Conservation (phyloP, 441 rosid species). For the Metrosideros polymorpha region DNA sequence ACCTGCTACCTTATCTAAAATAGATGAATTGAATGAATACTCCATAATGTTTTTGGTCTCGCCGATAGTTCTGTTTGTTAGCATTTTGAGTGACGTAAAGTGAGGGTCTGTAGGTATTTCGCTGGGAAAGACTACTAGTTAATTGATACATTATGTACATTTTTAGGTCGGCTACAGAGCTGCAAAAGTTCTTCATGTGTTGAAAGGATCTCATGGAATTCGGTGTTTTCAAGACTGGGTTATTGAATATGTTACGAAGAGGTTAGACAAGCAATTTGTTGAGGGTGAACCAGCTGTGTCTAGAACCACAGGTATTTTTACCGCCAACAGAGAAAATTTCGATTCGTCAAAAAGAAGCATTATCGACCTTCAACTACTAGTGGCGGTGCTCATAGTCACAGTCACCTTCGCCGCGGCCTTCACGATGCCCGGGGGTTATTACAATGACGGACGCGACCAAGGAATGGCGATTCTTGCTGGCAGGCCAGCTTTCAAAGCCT, state of each 20-base stretch:
- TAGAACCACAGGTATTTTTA: fast-evolving
- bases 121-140: neutral
- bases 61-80: neutral
- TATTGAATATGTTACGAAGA: neutral
- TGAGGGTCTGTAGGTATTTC: neutral
- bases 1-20: neutral
- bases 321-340: neutral
- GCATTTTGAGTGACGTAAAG: too few species aligned
- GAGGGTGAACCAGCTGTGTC: neutral
- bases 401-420: neutral
- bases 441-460: neutral
- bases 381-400: neutral
- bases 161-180: neutral
- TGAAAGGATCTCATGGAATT: fast-evolving
- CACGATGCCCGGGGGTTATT: neutral
- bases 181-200: neutral
- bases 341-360: neutral
- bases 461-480: neutral
- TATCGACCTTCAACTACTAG: neutral
- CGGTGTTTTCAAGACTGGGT: fast-evolving
- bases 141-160: neutral
- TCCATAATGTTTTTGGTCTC: neutral
- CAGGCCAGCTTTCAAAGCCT: neutral
- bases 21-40: neutral
- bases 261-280: neutral